These are phyloP conservation scores for Pythium angustatum DNA, from an alignment of 352 stramenopile species.

Conservation along the genomic window DNA sequence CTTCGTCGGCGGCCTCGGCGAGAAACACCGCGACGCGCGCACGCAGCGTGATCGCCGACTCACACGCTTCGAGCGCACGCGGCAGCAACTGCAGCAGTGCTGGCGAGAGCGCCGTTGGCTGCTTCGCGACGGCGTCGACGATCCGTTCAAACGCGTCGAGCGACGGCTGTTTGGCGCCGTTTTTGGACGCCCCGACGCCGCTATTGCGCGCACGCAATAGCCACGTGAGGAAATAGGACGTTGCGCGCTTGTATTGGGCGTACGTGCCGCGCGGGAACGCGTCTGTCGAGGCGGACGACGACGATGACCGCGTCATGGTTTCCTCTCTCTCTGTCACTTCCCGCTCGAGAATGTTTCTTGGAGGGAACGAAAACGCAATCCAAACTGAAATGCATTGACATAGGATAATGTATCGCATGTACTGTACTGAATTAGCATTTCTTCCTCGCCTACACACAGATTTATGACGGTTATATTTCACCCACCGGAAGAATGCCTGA, in stretches of 20 bases:
- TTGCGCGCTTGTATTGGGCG: neutral
- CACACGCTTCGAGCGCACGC: slow-evolving; percentile 9
- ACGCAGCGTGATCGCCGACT: slow-evolving; percentile 16
- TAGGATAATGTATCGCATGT: too few species aligned
- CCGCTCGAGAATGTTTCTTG: too few species aligned
- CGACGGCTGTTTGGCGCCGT: neutral
- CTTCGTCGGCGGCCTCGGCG: neutral
- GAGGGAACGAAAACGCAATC: too few species aligned
- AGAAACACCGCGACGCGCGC: neutral
- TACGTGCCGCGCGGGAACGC: neutral
- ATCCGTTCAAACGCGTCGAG: slow-evolving; percentile 11
- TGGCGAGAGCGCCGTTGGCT: slow-evolving; percentile 4
- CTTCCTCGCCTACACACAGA: too few species aligned
- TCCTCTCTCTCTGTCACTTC: too few species aligned
- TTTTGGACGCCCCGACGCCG: slow-evolving; percentile 16
- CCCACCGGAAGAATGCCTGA: too few species aligned
- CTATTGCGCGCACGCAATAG: neutral
- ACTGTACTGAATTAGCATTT: too few species aligned
- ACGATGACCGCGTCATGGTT: too few species aligned
- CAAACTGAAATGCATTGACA: too few species aligned
- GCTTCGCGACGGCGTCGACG: neutral
- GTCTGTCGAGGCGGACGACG: too few species aligned
- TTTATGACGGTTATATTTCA: too few species aligned
- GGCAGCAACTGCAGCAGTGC: slow-evolving; percentile 3
- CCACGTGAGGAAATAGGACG: neutral